Evolutionary conservation across 208 protist genomes (phyloP), one percentile per base, ranked within the genome.

Genomic region (Crithidia fasciculata): DNA sequence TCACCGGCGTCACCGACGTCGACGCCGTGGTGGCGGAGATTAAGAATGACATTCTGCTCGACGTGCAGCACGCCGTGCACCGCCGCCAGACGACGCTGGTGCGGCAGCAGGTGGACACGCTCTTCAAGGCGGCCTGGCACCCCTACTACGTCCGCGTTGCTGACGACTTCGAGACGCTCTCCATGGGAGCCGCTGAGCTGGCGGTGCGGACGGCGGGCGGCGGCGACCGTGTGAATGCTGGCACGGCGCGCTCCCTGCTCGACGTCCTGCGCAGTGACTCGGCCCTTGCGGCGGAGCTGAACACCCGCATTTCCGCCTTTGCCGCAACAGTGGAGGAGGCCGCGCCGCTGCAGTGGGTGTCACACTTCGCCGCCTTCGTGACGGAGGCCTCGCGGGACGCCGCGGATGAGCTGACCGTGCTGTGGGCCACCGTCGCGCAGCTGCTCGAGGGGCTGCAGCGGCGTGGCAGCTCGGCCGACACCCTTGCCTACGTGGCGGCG

Each of bases 121-220:
- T 93, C 57, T 87, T 89, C 59, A 87, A 86, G 68, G 74, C 81
- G 37, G 66, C 85, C 2, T 93, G 88, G 88, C 82, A 87, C 58
- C 78, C 77, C 12, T 89, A 77, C 70, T 86, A 88, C 74, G 74
- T 87, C 8, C 82, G 82, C 18, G 59, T 90, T 13, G 84, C 88
- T 18, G 88, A 93, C 85, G 85, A 84, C 56, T 85, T 87, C 75
- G 88, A 93, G 74, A 56, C 79, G 13, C 82, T 82, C 16, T 80
- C 79, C 2, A 54, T 90, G 56, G 65, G 56, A 3, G 58, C 64
- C 15, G 75, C 44, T 45, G 71, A 81, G 64, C 52, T 74, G 15
- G 62, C 58, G 41, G 18, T 37, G 49, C 12, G 16, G 58, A 43
- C 62, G 45, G 44, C 50, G 13, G 44, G 62, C 8, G n/a, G 53